Percentiles rank a stretch among this genome's conserved stretches.
These are phyloP conservation scores for Russula olivacea DNA, from an alignment of 768 basidiomycete species.

Conservation along the genomic window DNA sequence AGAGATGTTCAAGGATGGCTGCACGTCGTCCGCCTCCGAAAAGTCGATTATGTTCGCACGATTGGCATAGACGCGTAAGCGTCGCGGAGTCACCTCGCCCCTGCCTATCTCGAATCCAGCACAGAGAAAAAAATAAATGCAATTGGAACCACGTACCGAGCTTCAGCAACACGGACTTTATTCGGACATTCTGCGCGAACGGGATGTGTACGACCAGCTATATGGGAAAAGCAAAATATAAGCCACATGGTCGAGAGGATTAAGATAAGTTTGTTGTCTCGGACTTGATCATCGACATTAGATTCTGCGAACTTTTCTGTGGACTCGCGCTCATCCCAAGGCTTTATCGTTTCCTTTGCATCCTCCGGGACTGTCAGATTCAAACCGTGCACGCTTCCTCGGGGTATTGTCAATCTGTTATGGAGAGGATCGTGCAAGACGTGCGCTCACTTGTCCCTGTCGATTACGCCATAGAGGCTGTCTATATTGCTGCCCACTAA, in stretches of 20 bases:
- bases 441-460: slow-evolving; percentile 49
- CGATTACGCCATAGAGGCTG: slow-evolving; percentile 55
- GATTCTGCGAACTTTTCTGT: slow-evolving; percentile 63
- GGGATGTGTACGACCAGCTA: slow-evolving; percentile 80
- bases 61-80: slow-evolving; percentile 71
- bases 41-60: slow-evolving; percentile 73
- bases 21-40: slow-evolving; percentile 58
- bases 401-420: slow-evolving; percentile 10
- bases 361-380: slow-evolving; percentile 78
- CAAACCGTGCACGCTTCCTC: slow-evolving; percentile 66
- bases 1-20: slow-evolving; percentile 64
- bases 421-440: background rate
- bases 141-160: slow-evolving; percentile 43
- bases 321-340: slow-evolving; percentile 74
- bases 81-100: slow-evolving; percentile 70
- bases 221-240: slow-evolving; percentile 28
- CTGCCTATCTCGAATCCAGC: slow-evolving; percentile 44
- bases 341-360: slow-evolving; percentile 70
- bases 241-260: background rate
- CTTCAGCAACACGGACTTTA: slow-evolving; percentile 71
- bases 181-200: slow-evolving; percentile 69
- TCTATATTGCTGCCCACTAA: slow-evolving; percentile 44
- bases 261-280: slow-evolving; percentile 8
- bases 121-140: background rate
- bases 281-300: slow-evolving; percentile 80